Percentiles rank a stretch among this genome's conserved stretches.
phyloP scores from a whole-genome alignment of 2,329 filamentous ascomycete genomes.

The Aspergillus hortae region DNA sequence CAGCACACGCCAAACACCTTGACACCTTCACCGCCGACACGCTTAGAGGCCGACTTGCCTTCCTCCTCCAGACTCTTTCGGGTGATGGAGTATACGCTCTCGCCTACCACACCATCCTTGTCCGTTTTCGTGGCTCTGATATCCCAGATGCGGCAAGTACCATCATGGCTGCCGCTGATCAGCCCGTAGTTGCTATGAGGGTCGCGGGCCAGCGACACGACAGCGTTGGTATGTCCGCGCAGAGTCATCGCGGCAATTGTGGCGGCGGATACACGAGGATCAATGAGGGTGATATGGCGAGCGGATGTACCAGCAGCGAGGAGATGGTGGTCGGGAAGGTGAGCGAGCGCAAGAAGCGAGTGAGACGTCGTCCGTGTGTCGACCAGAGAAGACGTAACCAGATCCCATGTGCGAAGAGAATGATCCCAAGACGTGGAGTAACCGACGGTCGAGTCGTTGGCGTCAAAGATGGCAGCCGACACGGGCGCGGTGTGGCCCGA shows the following conservation, averaged over 20 bases:
- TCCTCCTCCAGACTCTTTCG: constrained; percentile 67
- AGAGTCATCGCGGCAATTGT: constrained; percentile 85
- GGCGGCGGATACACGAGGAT: constrained; percentile 75
- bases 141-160: constrained; percentile 92
- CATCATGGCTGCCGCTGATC: constrained; percentile 86
- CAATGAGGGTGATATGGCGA: constrained; percentile 86
- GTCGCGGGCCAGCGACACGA: constrained; percentile 57
- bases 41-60: constrained; percentile 55
- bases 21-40: constrained; percentile 71
- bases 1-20: constrained; percentile 89
- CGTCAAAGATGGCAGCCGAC: constrained; percentile 79
- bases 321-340: constrained; percentile 63
- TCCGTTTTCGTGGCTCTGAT: constrained; percentile 65
- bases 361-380: constrained; percentile 81
- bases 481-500: constrained; percentile 69
- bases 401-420: constrained; percentile 83
- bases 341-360: constrained; percentile 73
- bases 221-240: constrained; percentile 76
- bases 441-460: constrained; percentile 77
- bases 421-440: constrained; percentile 93
- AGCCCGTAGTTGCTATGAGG: constrained; percentile 74
- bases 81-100: constrained; percentile 72
- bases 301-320: constrained; percentile 76
- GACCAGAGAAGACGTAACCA: constrained; percentile 74
- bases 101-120: constrained; percentile 59